Conservation (phyloP, 1,139 yeast species). For the Suhomyces guaymorum region DNA sequence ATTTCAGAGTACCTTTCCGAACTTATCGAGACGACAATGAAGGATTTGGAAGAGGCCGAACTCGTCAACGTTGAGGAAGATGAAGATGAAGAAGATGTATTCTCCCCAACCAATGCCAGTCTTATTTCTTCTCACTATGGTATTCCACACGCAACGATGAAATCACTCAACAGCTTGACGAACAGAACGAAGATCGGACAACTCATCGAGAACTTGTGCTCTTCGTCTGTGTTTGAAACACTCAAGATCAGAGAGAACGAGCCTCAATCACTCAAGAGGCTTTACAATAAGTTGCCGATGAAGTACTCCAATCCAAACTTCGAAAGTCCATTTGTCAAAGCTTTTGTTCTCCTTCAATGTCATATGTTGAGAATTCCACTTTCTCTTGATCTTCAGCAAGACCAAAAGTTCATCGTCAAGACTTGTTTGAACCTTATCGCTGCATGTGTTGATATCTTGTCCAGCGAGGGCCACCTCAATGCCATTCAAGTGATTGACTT, state of each 20-base stretch:
- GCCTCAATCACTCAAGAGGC: conserved; percentile 41
- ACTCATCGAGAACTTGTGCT: conserved; percentile 63
- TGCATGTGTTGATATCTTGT: conserved; percentile 72
- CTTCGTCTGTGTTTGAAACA: conserved; percentile 68
- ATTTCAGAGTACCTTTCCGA: conserved; percentile 83
- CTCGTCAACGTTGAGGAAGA: conserved; percentile 60
- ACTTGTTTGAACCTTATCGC: conserved; percentile 54
- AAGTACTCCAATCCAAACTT: conserved; percentile 41
- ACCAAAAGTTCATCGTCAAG: conserved; percentile 53
- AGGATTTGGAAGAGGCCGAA: conserved; percentile 61
- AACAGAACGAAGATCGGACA: conserved; percentile 60
- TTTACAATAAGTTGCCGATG: conserved; percentile 65
- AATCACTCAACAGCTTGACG: conserved; percentile 53
- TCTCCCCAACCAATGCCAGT: conserved; percentile 67
- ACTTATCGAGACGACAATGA: conserved; percentile 70
- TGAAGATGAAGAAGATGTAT: conserved; percentile 43
- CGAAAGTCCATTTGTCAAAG: conserved; percentile 64
- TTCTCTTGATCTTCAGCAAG: conserved; percentile 60
- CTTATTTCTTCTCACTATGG: conserved; percentile 75
- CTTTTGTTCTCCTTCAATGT: conserved; percentile 77
- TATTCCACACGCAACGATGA: conserved; percentile 66
- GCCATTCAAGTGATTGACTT: conserved; percentile 85
- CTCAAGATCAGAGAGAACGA: conserved; percentile 67
- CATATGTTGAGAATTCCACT: conserved; percentile 65
- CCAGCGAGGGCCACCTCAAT: conserved; percentile 78